A percentile compares a stretch with the other conserved stretches of the same genome.
Evolutionary conservation across 176 grass and related monocot species (phyloP).

Genomic region (Hyparrhenia diplandra): DNA sequence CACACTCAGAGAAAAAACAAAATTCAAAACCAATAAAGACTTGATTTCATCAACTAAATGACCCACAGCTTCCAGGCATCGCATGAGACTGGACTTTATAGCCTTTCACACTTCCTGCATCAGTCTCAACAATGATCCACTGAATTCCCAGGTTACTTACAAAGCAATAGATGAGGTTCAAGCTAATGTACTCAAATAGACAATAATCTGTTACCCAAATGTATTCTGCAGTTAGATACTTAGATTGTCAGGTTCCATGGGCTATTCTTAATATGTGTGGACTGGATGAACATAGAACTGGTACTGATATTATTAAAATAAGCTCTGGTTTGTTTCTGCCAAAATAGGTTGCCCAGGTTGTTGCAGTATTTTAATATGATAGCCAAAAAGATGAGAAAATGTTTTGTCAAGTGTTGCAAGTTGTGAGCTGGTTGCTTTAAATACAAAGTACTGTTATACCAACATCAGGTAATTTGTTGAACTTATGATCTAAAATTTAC

Average conservation of each 20-base stretch:
- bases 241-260: too few relatives aligned
- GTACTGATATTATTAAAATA: neutral
- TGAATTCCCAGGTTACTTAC: too few relatives aligned
- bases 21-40: too few relatives aligned
- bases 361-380: conserved; percentile 15
- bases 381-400: neutral
- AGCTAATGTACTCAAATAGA: neutral
- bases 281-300: too few relatives aligned
- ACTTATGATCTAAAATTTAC: conserved; percentile 17
- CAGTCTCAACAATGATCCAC: too few relatives aligned
- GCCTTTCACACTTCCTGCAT: too few relatives aligned
- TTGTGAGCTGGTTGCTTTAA: too few relatives aligned
- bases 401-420: neutral
- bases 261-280: too few relatives aligned
- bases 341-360: neutral
- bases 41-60: too few relatives aligned
- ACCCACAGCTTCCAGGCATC: too few relatives aligned
- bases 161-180: neutral
- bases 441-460: neutral
- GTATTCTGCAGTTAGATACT: neutral
- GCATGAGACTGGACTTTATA: too few relatives aligned
- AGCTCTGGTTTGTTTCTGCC: neutral
- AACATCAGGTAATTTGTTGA: conserved; percentile 16
- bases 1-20: too few relatives aligned
- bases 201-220: neutral